Evolutionary conservation across 345 rosid genomes (phyloP).

Genomic region (Citrus maxima): DNA sequence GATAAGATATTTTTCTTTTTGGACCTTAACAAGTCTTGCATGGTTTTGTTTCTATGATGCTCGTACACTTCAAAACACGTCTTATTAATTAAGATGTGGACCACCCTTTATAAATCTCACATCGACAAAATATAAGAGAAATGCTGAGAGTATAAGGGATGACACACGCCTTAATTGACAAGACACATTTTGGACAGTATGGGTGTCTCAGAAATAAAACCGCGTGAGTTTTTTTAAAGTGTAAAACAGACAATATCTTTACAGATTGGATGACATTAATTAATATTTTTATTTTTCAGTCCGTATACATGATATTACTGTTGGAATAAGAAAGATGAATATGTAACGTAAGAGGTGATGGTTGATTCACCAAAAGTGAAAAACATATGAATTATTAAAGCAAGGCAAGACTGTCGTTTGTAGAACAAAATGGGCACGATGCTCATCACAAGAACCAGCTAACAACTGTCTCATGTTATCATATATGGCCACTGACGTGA

Average conservation of each 20-base stretch:
- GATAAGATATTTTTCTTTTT: too few relatives aligned
- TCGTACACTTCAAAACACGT: rapidly evolving
- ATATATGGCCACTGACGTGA: neutral
- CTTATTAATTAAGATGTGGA: rapidly evolving
- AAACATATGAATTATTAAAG: constrained; percentile 25
- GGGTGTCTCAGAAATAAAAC: rapidly evolving
- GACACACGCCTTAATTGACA: too few relatives aligned
- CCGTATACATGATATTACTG: neutral
- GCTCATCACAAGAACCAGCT: constrained; percentile 29
- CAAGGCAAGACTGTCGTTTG: constrained; percentile 12
- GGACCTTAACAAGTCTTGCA: rapidly evolving
- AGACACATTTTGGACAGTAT: rapidly evolving
- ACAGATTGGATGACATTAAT: too few relatives aligned
- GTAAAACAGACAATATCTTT: too few relatives aligned
- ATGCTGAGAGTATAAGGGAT: rapidly evolving
- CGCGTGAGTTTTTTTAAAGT: rapidly evolving
- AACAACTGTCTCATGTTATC: constrained; percentile 11
- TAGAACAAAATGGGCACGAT: constrained; percentile 20
- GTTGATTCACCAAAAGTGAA: constrained; percentile 14
- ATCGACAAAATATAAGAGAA: rapidly evolving
- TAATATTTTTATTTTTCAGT: neutral
- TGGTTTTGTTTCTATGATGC: rapidly evolving
- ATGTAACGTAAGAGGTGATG: neutral
- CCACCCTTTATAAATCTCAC: too few relatives aligned
- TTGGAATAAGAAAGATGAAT: neutral